These are phyloP conservation scores for Fusarium mexicanum DNA, from an alignment of 2,329 filamentous ascomycete species.

Conservation along the genomic window DNA sequence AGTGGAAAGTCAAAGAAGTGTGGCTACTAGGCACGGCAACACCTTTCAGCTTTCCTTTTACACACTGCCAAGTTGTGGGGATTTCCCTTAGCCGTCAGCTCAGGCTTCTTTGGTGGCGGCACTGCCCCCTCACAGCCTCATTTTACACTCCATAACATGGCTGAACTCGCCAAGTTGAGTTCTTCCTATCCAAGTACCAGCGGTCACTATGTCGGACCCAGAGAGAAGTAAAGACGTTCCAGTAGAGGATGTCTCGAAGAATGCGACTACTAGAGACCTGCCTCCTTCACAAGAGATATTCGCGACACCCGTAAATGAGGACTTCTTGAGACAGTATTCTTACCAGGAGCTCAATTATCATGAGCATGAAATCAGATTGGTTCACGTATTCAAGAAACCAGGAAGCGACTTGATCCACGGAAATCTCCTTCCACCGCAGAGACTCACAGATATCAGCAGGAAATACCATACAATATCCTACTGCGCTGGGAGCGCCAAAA, in stretches of 20 bases:
- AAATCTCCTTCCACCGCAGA: neutral
- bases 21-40: neutral
- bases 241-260: rapidly evolving
- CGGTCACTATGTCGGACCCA: rapidly evolving
- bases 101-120: neutral
- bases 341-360: rapidly evolving
- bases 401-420: neutral
- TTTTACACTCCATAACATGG: neutral
- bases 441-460: neutral
- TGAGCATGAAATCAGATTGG: neutral
- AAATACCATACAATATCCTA: neutral
- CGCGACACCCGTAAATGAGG: neutral
- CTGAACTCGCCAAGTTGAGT: neutral
- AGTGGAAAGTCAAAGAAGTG: neutral
- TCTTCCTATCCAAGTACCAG: neutral
- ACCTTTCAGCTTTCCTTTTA: neutral
- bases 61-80: neutral
- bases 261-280: no score
- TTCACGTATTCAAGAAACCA: neutral
- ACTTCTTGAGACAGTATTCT: rapidly evolving
- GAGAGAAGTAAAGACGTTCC: neutral
- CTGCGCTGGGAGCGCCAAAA: neutral
- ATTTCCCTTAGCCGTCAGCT: neutral
- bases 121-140: neutral
- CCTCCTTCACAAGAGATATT: neutral